Conservation (phyloP, 1,284 basidiomycete species). For the Volvariella surrecta region DNA sequence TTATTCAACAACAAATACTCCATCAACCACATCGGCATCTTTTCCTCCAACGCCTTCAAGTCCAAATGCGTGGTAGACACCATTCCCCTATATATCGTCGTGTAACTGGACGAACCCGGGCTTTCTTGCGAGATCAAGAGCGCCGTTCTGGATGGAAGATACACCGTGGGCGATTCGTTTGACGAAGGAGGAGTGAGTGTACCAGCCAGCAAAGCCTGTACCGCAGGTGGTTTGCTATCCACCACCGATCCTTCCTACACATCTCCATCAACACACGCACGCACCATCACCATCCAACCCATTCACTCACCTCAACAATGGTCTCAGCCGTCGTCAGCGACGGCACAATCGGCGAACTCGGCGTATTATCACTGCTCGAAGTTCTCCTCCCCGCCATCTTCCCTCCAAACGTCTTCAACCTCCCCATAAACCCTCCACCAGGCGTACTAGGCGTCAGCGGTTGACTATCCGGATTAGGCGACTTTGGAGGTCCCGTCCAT, state of each 20-base stretch:
- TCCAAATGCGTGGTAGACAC: constrained; percentile 54
- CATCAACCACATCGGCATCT: constrained; percentile 82
- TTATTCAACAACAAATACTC: constrained; percentile 80
- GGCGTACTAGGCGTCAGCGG: constrained; percentile 47
- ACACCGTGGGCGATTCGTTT: constrained; percentile 64
- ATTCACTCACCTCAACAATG: constrained; percentile 5
- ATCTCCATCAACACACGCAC: background rate
- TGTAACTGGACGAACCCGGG: constrained; percentile 52
- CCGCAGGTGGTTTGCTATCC: constrained; percentile 29
- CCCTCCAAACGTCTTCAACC: constrained; percentile 63
- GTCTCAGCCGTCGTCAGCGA: constrained; percentile 17
- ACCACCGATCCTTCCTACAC: background rate
- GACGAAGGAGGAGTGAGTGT: constrained; percentile 65
- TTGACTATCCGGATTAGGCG: constrained; percentile 1
- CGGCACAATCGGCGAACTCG: constrained; percentile 14
- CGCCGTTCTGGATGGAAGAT: constrained; percentile 55
- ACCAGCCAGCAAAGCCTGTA: constrained; percentile 60
- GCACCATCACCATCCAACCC: background rate
- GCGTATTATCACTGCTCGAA: constrained; percentile 22
- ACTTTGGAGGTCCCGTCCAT: constrained; percentile 35
- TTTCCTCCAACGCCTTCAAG: constrained; percentile 61
- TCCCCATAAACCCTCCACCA: constrained; percentile 57
- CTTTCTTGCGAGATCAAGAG: constrained; percentile 83
- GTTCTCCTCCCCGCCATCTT: constrained; percentile 45
- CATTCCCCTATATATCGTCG: constrained; percentile 70